Conservation (phyloP, 495 filamentous ascomycete species). For the Evansstolkia leycettana region DNA sequence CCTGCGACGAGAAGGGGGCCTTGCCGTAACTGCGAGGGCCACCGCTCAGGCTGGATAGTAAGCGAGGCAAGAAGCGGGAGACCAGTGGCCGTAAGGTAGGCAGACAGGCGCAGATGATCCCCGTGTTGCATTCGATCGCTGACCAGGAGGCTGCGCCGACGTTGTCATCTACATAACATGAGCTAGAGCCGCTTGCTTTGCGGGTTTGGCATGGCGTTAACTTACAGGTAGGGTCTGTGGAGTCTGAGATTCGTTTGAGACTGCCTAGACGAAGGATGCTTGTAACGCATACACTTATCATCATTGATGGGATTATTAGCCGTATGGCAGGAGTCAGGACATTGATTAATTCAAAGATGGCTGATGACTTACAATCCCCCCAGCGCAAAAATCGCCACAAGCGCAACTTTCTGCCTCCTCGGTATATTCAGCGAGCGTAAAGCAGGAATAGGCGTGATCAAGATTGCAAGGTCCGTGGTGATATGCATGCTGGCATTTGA, state of each 20-base stretch:
- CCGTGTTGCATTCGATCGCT: conserved; percentile 76
- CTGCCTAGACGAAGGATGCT: conserved; percentile 28
- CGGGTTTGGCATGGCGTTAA: neutral
- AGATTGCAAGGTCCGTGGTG: conserved; percentile 37
- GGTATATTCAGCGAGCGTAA: conserved; percentile 33
- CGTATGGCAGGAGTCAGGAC: too few relatives aligned
- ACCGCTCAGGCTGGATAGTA: conserved; percentile 18
- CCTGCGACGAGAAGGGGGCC: conserved; percentile 6
- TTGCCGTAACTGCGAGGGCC: conserved; percentile 9
- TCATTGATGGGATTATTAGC: too few relatives aligned
- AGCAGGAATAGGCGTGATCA: conserved; percentile 39
- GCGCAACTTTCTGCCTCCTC: conserved; percentile 30
- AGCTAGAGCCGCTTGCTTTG: too few relatives aligned
- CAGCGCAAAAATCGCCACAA: conserved; percentile 37
- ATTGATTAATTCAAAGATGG: neutral
- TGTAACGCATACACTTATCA: conserved; percentile 36
- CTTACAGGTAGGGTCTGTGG: conserved; percentile 31
- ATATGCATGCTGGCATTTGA: conserved; percentile 40
- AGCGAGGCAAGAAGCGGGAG: conserved; percentile 20
- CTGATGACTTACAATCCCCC: conserved; percentile 34
- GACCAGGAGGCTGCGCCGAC: conserved; percentile 59
- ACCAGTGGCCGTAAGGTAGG: conserved; percentile 78
- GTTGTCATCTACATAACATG: conserved; percentile 31
- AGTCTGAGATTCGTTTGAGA: conserved; percentile 25
- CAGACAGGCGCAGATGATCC: conserved; percentile 83